A percentile compares a stretch with the other conserved stretches of the same genome.
These are phyloP conservation scores for Canavalia ensiformis DNA, from an alignment of 306 rosid genomes.

Conservation along the genomic window DNA sequence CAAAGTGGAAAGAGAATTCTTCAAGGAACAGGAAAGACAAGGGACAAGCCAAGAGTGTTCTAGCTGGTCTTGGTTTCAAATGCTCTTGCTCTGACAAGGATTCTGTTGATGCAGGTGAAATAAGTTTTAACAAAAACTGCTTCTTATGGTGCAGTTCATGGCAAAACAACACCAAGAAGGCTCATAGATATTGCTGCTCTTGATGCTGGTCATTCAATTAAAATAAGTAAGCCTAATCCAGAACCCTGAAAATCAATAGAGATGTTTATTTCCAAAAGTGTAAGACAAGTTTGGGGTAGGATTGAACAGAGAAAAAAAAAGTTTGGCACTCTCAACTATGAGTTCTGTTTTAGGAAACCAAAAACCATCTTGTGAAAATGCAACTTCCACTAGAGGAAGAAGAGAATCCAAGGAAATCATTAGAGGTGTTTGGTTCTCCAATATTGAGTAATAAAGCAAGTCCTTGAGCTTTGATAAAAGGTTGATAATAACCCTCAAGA, in stretches of 20 bases:
- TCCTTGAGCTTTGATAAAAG: constrained; percentile 70
- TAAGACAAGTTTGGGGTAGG: too few species aligned
- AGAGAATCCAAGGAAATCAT: constrained; percentile 60
- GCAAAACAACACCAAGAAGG: constrained; percentile 43
- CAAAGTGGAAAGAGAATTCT: constrained; percentile 45
- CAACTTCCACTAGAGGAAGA: constrained; percentile 49
- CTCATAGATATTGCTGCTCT: constrained; percentile 42
- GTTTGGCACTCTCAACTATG: constrained; percentile 52
- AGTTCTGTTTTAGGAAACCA: constrained; percentile 44
- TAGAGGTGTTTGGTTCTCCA: constrained; percentile 84
- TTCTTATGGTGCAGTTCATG: constrained; percentile 42
- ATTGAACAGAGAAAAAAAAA: constrained; percentile 42
- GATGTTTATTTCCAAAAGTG: constrained; percentile 49
- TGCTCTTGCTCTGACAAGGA: constrained; percentile 72
- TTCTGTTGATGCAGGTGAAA: constrained; percentile 71
- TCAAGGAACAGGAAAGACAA: constrained; percentile 37
- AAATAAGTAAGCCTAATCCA: constrained; percentile 48
- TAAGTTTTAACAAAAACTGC: constrained; percentile 59
- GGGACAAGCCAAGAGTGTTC: constrained; percentile 56
- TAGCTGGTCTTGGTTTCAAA: constrained; percentile 68
- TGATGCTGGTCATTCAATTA: constrained; percentile 46
- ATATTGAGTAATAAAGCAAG: constrained; percentile 50
- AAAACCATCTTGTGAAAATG: constrained; percentile 43
- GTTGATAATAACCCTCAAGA: constrained; percentile 50
- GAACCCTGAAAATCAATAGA: constrained; percentile 43